Evolutionary conservation across 2,329 filamentous ascomycete species (phyloP), one percentile per base, ranked within the genome.

Genomic region (Allantophomopsis cytisporea): DNA sequence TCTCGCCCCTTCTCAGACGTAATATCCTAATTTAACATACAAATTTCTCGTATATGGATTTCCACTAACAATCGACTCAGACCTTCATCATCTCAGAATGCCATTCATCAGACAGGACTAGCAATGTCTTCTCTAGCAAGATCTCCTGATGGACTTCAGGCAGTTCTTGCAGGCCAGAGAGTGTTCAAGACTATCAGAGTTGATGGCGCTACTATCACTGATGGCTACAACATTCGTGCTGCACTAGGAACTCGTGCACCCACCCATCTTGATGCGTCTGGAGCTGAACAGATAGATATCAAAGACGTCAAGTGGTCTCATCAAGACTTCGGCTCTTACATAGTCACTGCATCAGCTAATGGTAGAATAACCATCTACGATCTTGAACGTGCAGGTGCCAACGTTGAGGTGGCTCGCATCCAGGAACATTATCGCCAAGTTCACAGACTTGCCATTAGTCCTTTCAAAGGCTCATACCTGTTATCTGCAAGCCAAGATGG

Each of bases 331-430:
- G 64, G 67, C 44, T 64, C 66, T 12, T 68, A 65, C 31, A 66
- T 80, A 39, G 74, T 77, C 47, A 80, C 76, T 0, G 76, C 76
- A 2, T 77, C 73, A 50, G 69, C 71, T 37, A 75, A 71, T 43
- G 76, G 76, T 50, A 73, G 74, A 54, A 76, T 80, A 47, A 78
- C 78, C 44, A 64, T 72, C 43, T 80, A 80, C 49, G 73, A 80
- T 53, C 53, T 80, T 14, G 62, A 62, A 32, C 66, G 69, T 15
- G 49, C 72, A 8, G 56, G 60, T 2, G 54, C 56, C 18, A 57
- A 56, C 2, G 56, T 65, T 11, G 64, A 66, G 4, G 55, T 76
- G 38, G 72, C 72, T 31, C 69, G 68, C 28, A 65, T 76, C 28
- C 68, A 76, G 35, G 75, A 80, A 49, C 75, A 79, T 47, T 68